Conservation (phyloP, 164 flowering plant genomes). For the Pachysandra terminalis region DNA sequence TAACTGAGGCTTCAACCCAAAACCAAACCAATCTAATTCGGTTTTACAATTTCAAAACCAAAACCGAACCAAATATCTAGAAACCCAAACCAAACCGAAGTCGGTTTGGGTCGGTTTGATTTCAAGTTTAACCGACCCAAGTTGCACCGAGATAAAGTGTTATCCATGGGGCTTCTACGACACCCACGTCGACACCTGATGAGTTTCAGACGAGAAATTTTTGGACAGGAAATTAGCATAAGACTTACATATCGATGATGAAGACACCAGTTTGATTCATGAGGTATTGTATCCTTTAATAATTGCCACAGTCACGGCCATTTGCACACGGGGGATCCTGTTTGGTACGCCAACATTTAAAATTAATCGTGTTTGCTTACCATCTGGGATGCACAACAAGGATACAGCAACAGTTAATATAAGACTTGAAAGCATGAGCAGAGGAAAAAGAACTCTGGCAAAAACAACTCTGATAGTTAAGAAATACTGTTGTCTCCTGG, state of each 20-base stretch:
- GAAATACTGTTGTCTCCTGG: no score
- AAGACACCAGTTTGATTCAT: conserved; percentile 63
- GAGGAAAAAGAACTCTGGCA: not conserved
- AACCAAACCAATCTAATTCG: no score
- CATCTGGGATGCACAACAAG: conserved; percentile 37
- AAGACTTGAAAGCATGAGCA: not conserved
- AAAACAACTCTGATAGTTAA: no score
- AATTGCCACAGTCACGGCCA: conserved; percentile 83
- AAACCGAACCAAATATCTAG: no score
- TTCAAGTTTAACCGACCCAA: no score
- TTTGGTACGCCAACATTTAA: conserved; percentile 87
- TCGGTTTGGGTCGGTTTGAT: no score
- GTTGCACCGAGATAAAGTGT: not conserved
- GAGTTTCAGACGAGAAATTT: not conserved
- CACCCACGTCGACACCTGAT: no score
- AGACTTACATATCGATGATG: conserved; percentile 58
- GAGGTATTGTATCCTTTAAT: conserved; percentile 56
- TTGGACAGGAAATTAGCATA: not conserved
- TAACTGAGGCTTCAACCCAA: no score
- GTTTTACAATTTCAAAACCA: no score
- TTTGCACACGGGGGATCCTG: conserved; percentile 80
- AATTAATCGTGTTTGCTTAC: conserved; percentile 51
- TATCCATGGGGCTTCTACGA: not conserved
- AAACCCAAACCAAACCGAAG: no score
- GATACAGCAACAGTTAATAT: not conserved